Evolutionary conservation across 345 rosid genomes (phyloP).

Genomic region (Euphorbia pulcherrima): DNA sequence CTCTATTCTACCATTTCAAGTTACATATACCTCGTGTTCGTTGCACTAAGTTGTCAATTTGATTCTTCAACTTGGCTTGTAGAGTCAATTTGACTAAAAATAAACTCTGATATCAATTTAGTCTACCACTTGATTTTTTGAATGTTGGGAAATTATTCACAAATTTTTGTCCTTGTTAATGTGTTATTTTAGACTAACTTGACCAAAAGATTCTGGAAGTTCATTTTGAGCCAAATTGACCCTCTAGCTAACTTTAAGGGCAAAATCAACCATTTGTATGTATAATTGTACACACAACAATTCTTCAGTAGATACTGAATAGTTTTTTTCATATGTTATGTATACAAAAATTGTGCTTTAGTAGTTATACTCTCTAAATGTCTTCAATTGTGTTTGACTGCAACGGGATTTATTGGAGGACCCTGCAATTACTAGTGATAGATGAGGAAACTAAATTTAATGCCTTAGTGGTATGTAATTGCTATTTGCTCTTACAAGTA

Average conservation of each 20-base stretch:
- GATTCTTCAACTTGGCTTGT: no score
- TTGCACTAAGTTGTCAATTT: not conserved
- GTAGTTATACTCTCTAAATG: not conserved
- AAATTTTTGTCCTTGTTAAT: no score
- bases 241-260: no score
- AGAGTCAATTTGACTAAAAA: no score
- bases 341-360: not conserved
- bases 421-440: conserved; percentile 60
- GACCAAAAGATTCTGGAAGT: no score
- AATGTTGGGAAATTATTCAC: no score
- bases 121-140: no score
- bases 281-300: not conserved
- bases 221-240: no score
- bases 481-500: not conserved
- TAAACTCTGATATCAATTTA: no score
- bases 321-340: no score
- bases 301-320: not conserved
- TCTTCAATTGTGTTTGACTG: not conserved
- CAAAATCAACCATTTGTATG: no score
- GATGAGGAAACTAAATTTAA: conserved; percentile 92
- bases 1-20: not conserved
- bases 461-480: conserved; percentile 73
- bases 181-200: no score
- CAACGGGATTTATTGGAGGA: conserved; percentile 83
- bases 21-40: not conserved